Base-by-base conservation (phyloP, 495 filamentous ascomycete species). In the Annulohypoxylon stygium region DNA sequence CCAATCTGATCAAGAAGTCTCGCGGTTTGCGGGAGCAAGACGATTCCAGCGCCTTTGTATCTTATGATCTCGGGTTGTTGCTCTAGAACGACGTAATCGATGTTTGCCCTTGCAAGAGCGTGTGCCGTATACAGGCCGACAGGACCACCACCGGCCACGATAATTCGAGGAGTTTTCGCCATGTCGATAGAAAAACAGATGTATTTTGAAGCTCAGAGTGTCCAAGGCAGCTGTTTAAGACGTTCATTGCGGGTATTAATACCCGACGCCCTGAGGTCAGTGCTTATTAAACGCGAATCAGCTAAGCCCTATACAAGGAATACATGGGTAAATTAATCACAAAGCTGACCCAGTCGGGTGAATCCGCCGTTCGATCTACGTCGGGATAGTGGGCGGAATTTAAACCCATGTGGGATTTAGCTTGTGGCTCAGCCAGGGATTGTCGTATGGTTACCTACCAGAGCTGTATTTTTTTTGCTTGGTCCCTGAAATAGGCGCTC, bases 21-120 rank as follows among this genome's bases (percentile, higher is more conserved):
- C 8, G 62, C 18, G 4, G 78, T 70, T 33, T 80, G 76, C 1
- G 82, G 77, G 37, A 69, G 69, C 6, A 84, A 54, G 5, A 78
- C 72, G 14, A 82, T 45, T 5, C 65, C 55, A 7, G 81, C 79
- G 0, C 86, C 87, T 10, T 74, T 58, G n/a, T 81, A 74, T 7
- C 82, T 81, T 9, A 80, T 75, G 6, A 85, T 74, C 4, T 79
- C 76, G 0, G 41, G 3, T 8, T 76, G 62, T 18, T 77, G 77
- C 71, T 89, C 88, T 9, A 89, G 80, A 0, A 90, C 43, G 8
- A 86, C 65, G 36, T 81, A 85, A 60, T 87, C 84, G 67, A 90
- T 85, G 20, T 77, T 74, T 0, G 78, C 79, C 26, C 65, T 63
- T 0, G 78, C 58, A 5, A 90, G 78, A 6, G 68, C 72, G 36